Base-by-base conservation (phyloP, 2,329 filamentous ascomycete genomes). In the Penicillium expansum region DNA sequence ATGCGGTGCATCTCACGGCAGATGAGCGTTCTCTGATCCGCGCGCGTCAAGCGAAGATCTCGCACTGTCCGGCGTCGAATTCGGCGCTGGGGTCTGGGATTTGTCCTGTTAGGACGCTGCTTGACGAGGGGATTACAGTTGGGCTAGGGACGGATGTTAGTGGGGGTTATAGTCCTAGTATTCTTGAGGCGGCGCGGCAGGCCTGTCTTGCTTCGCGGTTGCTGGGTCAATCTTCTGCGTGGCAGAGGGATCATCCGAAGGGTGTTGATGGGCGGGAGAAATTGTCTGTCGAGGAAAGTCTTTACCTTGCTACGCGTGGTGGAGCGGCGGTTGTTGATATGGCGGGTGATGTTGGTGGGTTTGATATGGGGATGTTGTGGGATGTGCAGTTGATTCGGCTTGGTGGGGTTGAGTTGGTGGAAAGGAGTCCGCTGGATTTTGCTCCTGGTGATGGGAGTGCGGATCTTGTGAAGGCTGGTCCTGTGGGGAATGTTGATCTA, bases 121-220 rank as follows among this genome's bases (percentile, higher is more conserved):
- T 96, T 51, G 83, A 91, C 22, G 81, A 82, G 51, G 91, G 90
- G 0, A 81, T 97, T 44, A 85, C 84, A 0, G 86, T 97, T 6
- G 93, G 94, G 0, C 77, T 99, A 0, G 94, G 94, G 0, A 97
- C 93, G 0, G 94, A 99, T 72, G 86, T 97, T 56, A 90, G 86
- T 65, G 94, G 93, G 3, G 94, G 94, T 0, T 97, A 93, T 71
- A 90, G 86, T 54, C 82, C 90, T 0, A 90, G 86, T 59, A 83
- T 97, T 10, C 82, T 97, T 0, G 90, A 94, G 63, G 87, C 91
- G n/a, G 90, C 87, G 42, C 78, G 92, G 14, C 90, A 94, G 68
- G 91, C 93, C 0, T 83, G 86, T 49, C 82, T 96, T 59, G 90
- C 93, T 1, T 91, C 86, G 62, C 79, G 92, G 30, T 89, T 79